Conservation (phyloP, 1,284 basidiomycete genomes). For the Cutaneotrichosporon cavernicola region DNA sequence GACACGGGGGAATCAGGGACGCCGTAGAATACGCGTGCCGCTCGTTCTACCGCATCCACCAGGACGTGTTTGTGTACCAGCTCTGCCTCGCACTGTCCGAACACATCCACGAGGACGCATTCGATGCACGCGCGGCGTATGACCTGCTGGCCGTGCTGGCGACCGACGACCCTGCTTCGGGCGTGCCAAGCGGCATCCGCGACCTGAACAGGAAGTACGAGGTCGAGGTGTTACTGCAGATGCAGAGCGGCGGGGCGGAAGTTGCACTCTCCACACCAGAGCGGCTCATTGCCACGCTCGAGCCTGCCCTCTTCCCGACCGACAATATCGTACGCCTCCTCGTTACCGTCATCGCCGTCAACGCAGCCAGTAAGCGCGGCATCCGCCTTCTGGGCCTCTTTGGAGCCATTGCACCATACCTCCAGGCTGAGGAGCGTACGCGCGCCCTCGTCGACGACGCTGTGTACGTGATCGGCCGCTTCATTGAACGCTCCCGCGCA, state of each 20-base stretch:
- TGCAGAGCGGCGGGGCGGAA: constrained; percentile 45
- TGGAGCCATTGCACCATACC: constrained; percentile 60
- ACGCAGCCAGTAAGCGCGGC: constrained; percentile 64
- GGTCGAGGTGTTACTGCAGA: constrained; percentile 67
- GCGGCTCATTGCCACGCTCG: constrained; percentile 59
- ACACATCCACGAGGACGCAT: constrained; percentile 56
- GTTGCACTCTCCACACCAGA: constrained; percentile 58
- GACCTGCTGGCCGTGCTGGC: constrained; percentile 35
- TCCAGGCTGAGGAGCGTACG: constrained; percentile 57
- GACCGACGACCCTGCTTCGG: constrained; percentile 24
- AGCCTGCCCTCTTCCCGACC: constrained; percentile 60
- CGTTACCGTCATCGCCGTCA: constrained; percentile 75
- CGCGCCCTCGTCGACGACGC: constrained; percentile 64
- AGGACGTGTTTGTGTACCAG: constrained; percentile 74
- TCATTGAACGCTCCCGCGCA: constrained; percentile 31
- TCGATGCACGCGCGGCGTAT: constrained; percentile 56
- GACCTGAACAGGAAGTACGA: constrained; percentile 67
- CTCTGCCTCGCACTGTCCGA: constrained; percentile 63
- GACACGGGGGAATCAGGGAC: constrained; percentile 59
- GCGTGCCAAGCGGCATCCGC: constrained; percentile 63
- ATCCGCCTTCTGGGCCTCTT: constrained; percentile 68
- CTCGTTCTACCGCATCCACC: constrained; percentile 72
- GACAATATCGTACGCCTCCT: constrained; percentile 71
- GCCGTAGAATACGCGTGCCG: constrained; percentile 71
- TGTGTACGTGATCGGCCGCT: constrained; percentile 61